These are phyloP conservation scores for Diatrype stigma DNA, from an alignment of 2,329 filamentous ascomycete genomes.

Conservation along the genomic window DNA sequence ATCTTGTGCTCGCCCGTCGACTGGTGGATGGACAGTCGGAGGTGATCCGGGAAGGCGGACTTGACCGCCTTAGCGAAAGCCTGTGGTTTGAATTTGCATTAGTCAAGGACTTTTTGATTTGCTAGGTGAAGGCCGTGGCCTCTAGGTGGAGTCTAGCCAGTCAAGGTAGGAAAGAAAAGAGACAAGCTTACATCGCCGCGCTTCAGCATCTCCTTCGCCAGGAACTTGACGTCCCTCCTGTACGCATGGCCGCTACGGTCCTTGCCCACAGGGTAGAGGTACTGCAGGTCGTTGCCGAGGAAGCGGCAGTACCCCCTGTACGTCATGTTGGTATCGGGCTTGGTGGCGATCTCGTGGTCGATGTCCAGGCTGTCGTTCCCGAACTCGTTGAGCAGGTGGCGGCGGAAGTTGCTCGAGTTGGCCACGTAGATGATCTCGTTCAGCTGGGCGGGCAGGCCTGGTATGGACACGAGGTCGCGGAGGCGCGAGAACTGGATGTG, in stretches of 20 bases:
- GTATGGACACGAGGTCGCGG: constrained; percentile 38
- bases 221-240: constrained; percentile 40
- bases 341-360: constrained; percentile 36
- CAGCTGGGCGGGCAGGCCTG: constrained; percentile 29
- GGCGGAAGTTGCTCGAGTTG: constrained; percentile 43
- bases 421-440: constrained; percentile 44
- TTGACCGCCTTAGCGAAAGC: constrained; percentile 45
- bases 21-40: constrained; percentile 49
- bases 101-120: constrained; percentile 1
- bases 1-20: constrained; percentile 43
- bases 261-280: constrained; percentile 33
- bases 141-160: no score
- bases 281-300: constrained; percentile 42
- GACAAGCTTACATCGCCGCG: constrained; percentile 40
- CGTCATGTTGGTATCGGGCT: constrained; percentile 43
- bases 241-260: constrained; percentile 36
- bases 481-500: constrained; percentile 44
- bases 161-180: neutral
- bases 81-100: constrained; percentile 23
- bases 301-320: constrained; percentile 50
- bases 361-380: constrained; percentile 35
- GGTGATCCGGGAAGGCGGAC: constrained; percentile 36
- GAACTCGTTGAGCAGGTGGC: constrained; percentile 40
- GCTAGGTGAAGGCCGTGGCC: neutral
- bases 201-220: constrained; percentile 48